Conservation (phyloP, 495 filamentous ascomycete genomes). For the Podospora pseudoanserina region DNA sequence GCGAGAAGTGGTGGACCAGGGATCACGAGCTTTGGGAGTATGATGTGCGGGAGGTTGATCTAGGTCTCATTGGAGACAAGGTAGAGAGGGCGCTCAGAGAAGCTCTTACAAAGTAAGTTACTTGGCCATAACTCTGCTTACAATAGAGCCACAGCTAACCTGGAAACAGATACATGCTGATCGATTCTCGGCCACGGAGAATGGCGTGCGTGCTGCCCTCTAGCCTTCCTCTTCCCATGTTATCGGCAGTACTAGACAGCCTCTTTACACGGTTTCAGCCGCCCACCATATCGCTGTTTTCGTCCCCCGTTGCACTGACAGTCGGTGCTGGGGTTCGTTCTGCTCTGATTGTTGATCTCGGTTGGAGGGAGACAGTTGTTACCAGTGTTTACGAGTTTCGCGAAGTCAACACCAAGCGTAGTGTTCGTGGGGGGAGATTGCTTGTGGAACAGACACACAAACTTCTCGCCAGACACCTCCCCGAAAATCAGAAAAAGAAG, state of each 20-base stretch:
- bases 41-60: conserved; percentile 66
- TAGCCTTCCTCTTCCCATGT: conserved; percentile 68
- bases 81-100: conserved; percentile 80
- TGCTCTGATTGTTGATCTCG: conserved; percentile 79
- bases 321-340: conserved; percentile 78
- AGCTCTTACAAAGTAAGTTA: conserved; percentile 68
- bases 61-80: conserved; percentile 81
- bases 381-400: conserved; percentile 86
- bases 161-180: conserved; percentile 60
- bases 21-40: conserved; percentile 78
- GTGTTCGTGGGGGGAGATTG: conserved; percentile 66
- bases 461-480: conserved; percentile 48
- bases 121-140: background rate
- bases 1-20: conserved; percentile 58
- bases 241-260: conserved; percentile 69
- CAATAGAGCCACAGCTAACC: conserved; percentile 7
- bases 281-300: conserved; percentile 77
- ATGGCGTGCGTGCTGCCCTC: conserved; percentile 72
- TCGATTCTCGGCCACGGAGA: conserved; percentile 70
- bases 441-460: conserved; percentile 66
- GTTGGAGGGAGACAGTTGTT: conserved; percentile 82
- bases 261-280: conserved; percentile 77
- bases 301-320: conserved; percentile 65
- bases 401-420: conserved; percentile 64
- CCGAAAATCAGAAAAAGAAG: conserved; percentile 19